Conservation (phyloP, 129 eudicot genomes). For the Chrysanthemum makinoi region DNA sequence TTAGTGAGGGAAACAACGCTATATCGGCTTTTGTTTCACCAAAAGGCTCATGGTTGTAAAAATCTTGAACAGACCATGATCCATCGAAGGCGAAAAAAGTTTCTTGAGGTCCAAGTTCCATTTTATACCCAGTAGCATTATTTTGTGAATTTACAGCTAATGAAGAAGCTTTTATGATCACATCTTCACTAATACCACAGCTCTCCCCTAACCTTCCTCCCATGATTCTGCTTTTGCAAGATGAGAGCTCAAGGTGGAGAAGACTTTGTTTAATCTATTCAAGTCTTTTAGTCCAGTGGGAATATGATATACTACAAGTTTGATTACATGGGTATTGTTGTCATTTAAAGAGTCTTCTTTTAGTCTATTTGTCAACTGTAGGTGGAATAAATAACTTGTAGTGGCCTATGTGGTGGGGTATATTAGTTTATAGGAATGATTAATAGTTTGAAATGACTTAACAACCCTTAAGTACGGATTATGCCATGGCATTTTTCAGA, state of each 20-base stretch:
- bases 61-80: conserved; percentile 53
- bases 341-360: conserved; percentile 8
- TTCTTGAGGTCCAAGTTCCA: conserved; percentile 25
- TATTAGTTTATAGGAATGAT: too few species aligned
- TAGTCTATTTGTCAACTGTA: too few species aligned
- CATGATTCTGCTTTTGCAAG: conserved; percentile 24
- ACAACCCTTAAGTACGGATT: too few species aligned
- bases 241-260: background rate
- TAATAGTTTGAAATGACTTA: too few species aligned
- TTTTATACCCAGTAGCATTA: conserved; percentile 19
- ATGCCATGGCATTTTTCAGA: too few species aligned
- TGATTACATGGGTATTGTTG: conserved; percentile 10
- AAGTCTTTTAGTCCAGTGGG: background rate
- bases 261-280: background rate
- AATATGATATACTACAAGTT: background rate
- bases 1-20: conserved; percentile 56
- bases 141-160: conserved; percentile 60
- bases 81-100: conserved; percentile 63
- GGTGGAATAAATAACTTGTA: too few species aligned
- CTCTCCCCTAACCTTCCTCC: conserved; percentile 45
- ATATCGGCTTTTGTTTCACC: conserved; percentile 56
- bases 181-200: conserved; percentile 38
- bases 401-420: too few species aligned
- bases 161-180: conserved; percentile 51
- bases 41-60: conserved; percentile 48